Percentiles rank a stretch among this genome's conserved stretches.
Evolutionary conservation across 352 stramenopile genomes (phyloP).

Genomic region (Pythium brachiatum): DNA sequence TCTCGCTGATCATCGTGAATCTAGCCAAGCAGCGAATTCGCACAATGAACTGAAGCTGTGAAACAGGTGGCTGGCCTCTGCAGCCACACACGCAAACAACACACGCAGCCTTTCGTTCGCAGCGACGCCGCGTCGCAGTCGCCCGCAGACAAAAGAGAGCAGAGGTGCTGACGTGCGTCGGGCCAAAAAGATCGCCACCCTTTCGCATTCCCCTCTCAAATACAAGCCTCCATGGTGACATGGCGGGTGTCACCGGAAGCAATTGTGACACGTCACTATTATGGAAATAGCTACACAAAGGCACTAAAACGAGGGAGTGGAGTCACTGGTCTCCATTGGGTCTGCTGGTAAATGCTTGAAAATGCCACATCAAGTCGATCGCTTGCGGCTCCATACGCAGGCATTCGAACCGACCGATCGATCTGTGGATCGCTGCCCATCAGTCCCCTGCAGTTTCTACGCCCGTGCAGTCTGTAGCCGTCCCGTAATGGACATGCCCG

Average conservation of each 20-base stretch:
- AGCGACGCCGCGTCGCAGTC: neutral
- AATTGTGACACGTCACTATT: neutral
- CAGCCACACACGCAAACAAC: neutral
- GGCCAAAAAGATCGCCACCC: neutral
- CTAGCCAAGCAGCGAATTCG: neutral
- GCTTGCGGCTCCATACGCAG: no score
- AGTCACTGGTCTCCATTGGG: no score
- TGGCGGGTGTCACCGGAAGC: neutral
- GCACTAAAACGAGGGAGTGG: no score
- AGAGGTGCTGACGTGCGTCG: neutral
- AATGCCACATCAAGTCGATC: no score
- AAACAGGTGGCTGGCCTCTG: neutral
- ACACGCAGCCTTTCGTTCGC: neutral
- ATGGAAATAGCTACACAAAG: neutral
- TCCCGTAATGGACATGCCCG: neutral
- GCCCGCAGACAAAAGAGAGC: neutral
- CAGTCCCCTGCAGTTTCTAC: neutral
- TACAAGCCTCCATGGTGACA: neutral
- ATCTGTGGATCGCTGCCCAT: no score
- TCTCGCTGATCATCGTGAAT: neutral
- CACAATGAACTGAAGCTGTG: neutral
- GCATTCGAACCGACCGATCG: no score
- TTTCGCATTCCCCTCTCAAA: neutral
- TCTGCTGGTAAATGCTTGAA: no score
- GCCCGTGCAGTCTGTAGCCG: neutral